Evolutionary conservation across 805 yeast genomes (phyloP).

Genomic region (Metschnikowia santaceciliae): DNA sequence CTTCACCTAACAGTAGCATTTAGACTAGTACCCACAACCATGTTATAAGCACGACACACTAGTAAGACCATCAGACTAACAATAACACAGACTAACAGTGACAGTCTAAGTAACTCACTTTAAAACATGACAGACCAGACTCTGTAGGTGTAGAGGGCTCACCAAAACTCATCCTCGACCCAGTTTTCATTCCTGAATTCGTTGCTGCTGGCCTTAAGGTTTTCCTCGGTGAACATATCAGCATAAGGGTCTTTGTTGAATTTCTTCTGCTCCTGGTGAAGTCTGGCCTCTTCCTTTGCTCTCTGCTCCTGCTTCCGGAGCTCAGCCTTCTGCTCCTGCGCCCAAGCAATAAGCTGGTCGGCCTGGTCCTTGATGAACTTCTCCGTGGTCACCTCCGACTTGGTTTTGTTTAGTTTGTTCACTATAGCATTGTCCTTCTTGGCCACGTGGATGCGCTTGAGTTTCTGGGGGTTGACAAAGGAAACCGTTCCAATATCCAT

Average conservation of each 20-base stretch:
- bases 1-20: no score
- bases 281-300: constrained; percentile 32
- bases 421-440: constrained; percentile 56
- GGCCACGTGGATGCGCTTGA: constrained; percentile 50
- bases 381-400: constrained; percentile 50
- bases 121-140: no score
- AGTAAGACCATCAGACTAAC: no score
- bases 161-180: constrained; percentile 50
- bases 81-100: no score
- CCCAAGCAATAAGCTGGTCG: constrained; percentile 27
- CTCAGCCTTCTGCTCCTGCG: constrained; percentile 38
- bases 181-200: constrained; percentile 48
- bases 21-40: no score
- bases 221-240: constrained; percentile 47
- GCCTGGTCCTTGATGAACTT: constrained; percentile 33
- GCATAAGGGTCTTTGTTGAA: constrained; percentile 32
- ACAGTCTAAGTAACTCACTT: no score
- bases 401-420: constrained; percentile 62
- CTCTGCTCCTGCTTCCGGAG: constrained; percentile 27
- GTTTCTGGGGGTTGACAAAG: constrained; percentile 55
- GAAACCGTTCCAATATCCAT: constrained; percentile 82
- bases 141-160: no score
- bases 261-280: constrained; percentile 38
- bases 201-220: constrained; percentile 41
- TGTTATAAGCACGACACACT: no score